Base-by-base conservation (phyloP, 2,329 filamentous ascomycete species). In the Exophiala phaeomuriformis region DNA sequence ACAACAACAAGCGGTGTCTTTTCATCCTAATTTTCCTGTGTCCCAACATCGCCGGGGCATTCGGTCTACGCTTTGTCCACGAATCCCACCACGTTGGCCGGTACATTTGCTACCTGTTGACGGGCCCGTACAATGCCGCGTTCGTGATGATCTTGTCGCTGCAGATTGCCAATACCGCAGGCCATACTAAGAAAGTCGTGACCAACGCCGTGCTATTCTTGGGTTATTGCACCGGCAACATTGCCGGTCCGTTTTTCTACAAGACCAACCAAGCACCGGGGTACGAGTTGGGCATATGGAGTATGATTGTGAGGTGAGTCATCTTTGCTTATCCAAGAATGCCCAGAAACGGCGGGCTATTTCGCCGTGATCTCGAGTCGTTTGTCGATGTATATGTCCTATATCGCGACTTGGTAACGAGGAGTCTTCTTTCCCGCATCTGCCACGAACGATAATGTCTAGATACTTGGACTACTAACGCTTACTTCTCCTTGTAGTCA, bases 171-270 rank as follows among this genome's bases (percentile, higher is more conserved):
- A 73, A 64, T 69, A 80, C 66, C 63, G 75, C 66, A 63, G 80
- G 80, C 0, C 78, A 82, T 57, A 81, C 79, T 1, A 83, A 83
- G 64, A 82, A 84, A 63, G 79, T 83, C 43, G 77, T 83, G 29
- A 80, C 80, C n/a, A 82, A 81, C 27, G 80, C 77, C 1, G 75
- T 81, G 52, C 71, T 82, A 1, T 83, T 81, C 68, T 70, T 83
- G 6, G 79, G 78, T 0, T 79, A 79, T 52, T 82, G 79, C 61
- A 73, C 77, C 1, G 81, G 80, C 3, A 83, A 84, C 61, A 81
- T 84, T 40, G 75, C 74, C 3, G 77, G 80, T 0, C 82, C 82
- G 0, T 83, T 83, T 66, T 83, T 84, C 68, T 84, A 82, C 66
- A 76, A 76, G 47, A 67, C 73, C 0, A 63, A 71, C n/a, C 78